Conservation (phyloP, 306 rosid species). For the Cucumis melo region DNA sequence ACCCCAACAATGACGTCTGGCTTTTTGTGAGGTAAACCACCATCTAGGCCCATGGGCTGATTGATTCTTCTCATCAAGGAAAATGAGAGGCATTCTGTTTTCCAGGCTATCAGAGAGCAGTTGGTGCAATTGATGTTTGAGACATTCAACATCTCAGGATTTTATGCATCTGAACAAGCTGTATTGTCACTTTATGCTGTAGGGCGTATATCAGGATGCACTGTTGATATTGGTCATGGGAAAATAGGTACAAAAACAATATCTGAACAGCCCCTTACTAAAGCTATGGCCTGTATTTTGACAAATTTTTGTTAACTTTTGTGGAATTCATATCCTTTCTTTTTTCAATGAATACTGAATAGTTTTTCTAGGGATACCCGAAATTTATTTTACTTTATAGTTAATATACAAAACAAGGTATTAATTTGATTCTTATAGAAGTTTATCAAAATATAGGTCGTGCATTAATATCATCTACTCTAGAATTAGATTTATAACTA, state of each 20-base stretch:
- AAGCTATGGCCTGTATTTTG: not conserved
- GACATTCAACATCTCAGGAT: constrained; percentile 97
- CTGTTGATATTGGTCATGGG: constrained; percentile 95
- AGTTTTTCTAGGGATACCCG: not conserved
- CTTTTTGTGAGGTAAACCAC: not conserved
- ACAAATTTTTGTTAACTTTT: not conserved
- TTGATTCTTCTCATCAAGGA: constrained; percentile 5
- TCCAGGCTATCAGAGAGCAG: constrained; percentile 88
- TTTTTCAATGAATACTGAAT: not conserved
- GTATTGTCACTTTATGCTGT: constrained; percentile 87
- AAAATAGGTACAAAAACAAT: constrained; percentile 54
- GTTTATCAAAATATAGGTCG: not conserved
- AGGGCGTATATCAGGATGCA: constrained; percentile 95
- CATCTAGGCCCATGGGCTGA: not conserved
- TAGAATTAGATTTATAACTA: not conserved
- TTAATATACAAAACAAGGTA: not conserved
- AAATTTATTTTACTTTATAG: not conserved
- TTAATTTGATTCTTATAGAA: not conserved
- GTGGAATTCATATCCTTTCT: not conserved
- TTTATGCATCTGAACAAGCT: constrained; percentile 98
- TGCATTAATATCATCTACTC: not conserved
- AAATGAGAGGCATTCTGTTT: constrained; percentile 2
- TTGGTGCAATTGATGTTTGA: constrained; percentile 95
- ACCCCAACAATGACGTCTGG: not conserved
- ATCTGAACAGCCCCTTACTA: constrained; percentile 7